Conservation (phyloP, 352 stramenopile genomes). For the Poterioochromonas sp. region DNA sequence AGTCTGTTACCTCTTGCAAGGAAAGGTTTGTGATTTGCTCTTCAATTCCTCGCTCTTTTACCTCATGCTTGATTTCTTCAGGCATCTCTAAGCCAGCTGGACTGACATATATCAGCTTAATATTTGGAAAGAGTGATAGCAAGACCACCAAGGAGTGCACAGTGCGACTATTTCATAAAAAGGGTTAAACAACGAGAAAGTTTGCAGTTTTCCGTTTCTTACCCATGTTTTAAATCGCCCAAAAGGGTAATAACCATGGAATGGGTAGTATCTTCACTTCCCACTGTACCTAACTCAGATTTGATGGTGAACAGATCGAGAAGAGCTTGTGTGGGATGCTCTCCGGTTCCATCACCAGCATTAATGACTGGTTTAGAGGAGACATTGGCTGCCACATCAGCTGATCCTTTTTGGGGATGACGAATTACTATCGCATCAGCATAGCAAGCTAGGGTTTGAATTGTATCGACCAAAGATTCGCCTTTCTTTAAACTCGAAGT, state of each 20-base stretch:
- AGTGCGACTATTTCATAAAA: conserved; percentile 57
- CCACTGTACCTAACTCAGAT: conserved; percentile 39
- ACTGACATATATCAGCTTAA: conserved; percentile 80
- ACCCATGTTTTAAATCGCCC: conserved; percentile 95
- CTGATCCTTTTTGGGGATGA: conserved; percentile 65
- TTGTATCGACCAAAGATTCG: conserved; percentile 93
- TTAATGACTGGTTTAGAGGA: conserved; percentile 86
- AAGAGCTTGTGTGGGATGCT: conserved; percentile 97
- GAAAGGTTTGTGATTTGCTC: background rate
- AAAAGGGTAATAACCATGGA: conserved; percentile 86
- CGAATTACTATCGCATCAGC: conserved; percentile 75
- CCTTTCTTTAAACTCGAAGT: conserved; percentile 92
- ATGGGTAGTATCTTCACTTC: background rate
- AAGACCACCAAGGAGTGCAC: conserved; percentile 93
- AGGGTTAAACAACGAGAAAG: background rate
- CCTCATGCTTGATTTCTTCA: conserved; percentile 56
- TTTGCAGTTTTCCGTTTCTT: background rate
- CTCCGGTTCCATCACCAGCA: conserved; percentile 85
- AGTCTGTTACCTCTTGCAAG: too few species aligned
- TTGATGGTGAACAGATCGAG: conserved; percentile 96
- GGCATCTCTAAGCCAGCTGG: conserved; percentile 65
- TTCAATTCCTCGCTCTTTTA: conserved; percentile 37
- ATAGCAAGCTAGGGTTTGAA: conserved; percentile 91
- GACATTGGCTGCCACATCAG: conserved; percentile 57
- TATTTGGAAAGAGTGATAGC: conserved; percentile 69